A percentile compares a stretch with the other conserved stretches of the same genome.
phyloP scores from a whole-genome alignment of 2,329 filamentous ascomycete species.

The Diplodia mutila region DNA sequence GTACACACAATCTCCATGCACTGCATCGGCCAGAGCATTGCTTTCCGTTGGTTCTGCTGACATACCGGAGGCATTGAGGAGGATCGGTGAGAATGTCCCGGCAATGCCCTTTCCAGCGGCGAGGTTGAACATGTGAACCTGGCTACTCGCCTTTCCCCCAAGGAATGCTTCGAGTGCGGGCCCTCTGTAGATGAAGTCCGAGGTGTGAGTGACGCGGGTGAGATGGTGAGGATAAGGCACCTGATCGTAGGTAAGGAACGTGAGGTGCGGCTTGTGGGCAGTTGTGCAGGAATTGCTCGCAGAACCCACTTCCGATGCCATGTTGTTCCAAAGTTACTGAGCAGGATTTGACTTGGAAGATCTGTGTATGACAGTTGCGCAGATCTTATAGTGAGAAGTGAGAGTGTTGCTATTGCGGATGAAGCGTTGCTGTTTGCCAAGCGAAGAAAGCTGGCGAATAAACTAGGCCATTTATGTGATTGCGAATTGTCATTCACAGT shows the following conservation, averaged over 20 bases:
- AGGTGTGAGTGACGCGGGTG: background rate
- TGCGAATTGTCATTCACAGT: too few species aligned
- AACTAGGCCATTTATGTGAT: too few species aligned
- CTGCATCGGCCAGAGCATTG: background rate
- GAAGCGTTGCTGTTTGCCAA: background rate
- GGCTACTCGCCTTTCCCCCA: background rate
- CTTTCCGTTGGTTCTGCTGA: background rate
- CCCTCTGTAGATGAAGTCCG: background rate
- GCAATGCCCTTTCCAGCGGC: too few species aligned
- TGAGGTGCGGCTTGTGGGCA: background rate
- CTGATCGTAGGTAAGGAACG: background rate
- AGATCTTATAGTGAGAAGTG: too few species aligned
- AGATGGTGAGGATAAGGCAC: background rate
- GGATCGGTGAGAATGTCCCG: background rate
- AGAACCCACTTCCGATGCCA: background rate
- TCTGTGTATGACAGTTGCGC: background rate
- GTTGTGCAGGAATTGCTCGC: background rate
- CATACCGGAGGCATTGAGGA: background rate
- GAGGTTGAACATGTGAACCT: background rate
- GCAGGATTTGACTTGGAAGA: background rate
- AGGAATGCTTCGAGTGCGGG: background rate
- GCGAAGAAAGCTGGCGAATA: background rate
- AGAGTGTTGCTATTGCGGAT: background rate
- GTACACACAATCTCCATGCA: background rate
- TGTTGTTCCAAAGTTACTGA: background rate